Conservation (phyloP, 257 asterid genomes). For the Gentiana dahurica region DNA sequence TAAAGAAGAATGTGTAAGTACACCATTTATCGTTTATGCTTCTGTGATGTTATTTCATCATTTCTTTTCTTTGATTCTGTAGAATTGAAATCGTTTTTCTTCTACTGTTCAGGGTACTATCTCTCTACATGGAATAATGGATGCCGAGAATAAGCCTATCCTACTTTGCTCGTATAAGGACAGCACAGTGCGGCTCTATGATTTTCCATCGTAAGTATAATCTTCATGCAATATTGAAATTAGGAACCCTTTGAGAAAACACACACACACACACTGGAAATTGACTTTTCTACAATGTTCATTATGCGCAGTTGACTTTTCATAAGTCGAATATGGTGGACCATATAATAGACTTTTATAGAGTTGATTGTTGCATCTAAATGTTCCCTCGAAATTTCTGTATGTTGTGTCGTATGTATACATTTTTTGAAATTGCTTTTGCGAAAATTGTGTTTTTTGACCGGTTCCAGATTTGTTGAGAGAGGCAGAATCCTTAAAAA, state of each 20-base stretch:
- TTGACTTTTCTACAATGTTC: not conserved
- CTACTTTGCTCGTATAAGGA: constrained; percentile 38
- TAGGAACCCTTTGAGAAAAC: not conserved
- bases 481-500: constrained; percentile 45
- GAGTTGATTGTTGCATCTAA: no score
- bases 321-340: not conserved
- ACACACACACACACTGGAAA: constrained; percentile 32
- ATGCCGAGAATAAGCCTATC: constrained; percentile 30
- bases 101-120: constrained; percentile 10
- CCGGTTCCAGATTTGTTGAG: constrained; percentile 29
- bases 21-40: not conserved
- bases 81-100: constrained; percentile 18
- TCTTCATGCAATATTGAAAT: constrained; percentile 27
- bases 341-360: not conserved
- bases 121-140: constrained; percentile 31
- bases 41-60: not conserved
- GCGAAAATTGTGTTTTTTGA: no score
- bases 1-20: constrained; percentile 22
- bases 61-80: constrained; percentile 30
- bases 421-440: no score
- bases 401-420: no score
- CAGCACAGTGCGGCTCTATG: constrained; percentile 35
- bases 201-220: constrained; percentile 43
- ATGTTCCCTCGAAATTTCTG: no score
- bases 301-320: not conserved